phyloP scores from a whole-genome alignment of 1,284 basidiomycete species.

The Mycosarcoma maydis region DNA sequence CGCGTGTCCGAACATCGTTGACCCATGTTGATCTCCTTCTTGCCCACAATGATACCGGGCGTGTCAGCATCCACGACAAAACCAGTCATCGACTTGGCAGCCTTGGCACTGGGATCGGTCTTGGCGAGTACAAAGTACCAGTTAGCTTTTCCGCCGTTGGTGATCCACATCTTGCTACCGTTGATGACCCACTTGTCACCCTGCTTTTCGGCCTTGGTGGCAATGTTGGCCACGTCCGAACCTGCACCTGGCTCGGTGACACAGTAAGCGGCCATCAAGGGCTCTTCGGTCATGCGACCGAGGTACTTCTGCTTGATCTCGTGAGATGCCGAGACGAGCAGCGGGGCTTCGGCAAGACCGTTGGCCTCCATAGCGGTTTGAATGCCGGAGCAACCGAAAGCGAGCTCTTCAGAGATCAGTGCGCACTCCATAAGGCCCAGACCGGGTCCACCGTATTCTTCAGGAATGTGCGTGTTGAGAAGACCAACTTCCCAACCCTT shows the following conservation, averaged over 20 bases:
- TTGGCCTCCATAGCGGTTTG: constrained; percentile 71
- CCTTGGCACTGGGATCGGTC: constrained; percentile 69
- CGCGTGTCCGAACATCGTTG: constrained; percentile 72
- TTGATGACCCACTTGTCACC: constrained; percentile 70
- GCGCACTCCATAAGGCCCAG: constrained; percentile 70
- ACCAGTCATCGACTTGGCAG: constrained; percentile 71
- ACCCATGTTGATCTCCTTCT: constrained; percentile 74
- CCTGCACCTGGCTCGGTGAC: constrained; percentile 72
- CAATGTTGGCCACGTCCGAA: constrained; percentile 70
- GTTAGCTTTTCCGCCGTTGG: constrained; percentile 71
- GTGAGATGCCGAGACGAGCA: constrained; percentile 71
- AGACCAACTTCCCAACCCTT: constrained; percentile 66
- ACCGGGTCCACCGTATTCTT: constrained; percentile 71
- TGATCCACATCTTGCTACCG: constrained; percentile 71
- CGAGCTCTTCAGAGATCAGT: constrained; percentile 70
- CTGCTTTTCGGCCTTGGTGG: constrained; percentile 69
- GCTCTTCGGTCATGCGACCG: constrained; percentile 72
- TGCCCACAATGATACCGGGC: constrained; percentile 68
- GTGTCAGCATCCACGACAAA: constrained; percentile 72
- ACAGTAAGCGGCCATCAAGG: constrained; percentile 72
- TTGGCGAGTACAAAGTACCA: constrained; percentile 72
- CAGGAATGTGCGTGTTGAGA: constrained; percentile 64
- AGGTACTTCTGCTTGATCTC: constrained; percentile 71
- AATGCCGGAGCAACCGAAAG: constrained; percentile 72
- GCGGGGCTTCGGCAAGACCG: constrained; percentile 71